Conservation (phyloP, 352 stramenopile genomes). For the Pythium aphanidermatum region DNA sequence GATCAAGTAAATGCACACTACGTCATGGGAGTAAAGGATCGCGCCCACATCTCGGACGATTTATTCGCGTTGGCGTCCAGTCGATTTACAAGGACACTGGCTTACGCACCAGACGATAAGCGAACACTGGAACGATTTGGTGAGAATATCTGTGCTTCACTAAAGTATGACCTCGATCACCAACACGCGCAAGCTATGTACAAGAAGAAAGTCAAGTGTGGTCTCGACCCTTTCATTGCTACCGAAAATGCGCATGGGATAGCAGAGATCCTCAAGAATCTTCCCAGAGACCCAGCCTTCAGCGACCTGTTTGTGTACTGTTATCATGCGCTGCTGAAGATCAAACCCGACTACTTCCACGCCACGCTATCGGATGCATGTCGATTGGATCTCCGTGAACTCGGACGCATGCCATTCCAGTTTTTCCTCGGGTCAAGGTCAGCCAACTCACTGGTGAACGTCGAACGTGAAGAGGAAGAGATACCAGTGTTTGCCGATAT, state of each 20-base stretch:
- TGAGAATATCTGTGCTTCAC: slow-evolving; percentile 73
- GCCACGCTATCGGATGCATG: slow-evolving; percentile 39
- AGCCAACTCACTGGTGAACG: slow-evolving; percentile 48
- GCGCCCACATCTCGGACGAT: slow-evolving; percentile 58
- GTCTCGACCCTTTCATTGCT: slow-evolving; percentile 43
- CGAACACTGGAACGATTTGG: slow-evolving; percentile 64
- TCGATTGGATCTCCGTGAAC: slow-evolving; percentile 36
- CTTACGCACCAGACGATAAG: slow-evolving; percentile 54
- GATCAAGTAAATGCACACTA: slow-evolving; percentile 78
- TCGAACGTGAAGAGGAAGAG: slow-evolving; percentile 41
- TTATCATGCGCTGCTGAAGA: slow-evolving; percentile 45
- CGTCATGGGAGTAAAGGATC: slow-evolving; percentile 53
- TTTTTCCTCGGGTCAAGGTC: slow-evolving; percentile 62
- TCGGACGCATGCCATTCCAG: slow-evolving; percentile 54
- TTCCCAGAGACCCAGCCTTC: slow-evolving; percentile 67
- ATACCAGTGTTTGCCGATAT: slow-evolving; percentile 56
- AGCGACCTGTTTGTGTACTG: slow-evolving; percentile 73
- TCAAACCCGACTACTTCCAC: slow-evolving; percentile 57
- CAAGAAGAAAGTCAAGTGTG: slow-evolving; percentile 76
- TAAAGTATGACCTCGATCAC: slow-evolving; percentile 79
- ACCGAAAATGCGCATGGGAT: slow-evolving; percentile 69
- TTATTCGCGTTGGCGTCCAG: slow-evolving; percentile 69
- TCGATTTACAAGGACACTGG: slow-evolving; percentile 58
- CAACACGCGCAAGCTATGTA: slow-evolving; percentile 57
- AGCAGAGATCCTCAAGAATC: slow-evolving; percentile 74